Evolutionary conservation across 805 yeast genomes (phyloP), one percentile per base, ranked within the genome.

Genomic region (Danielia oregonensis): DNA sequence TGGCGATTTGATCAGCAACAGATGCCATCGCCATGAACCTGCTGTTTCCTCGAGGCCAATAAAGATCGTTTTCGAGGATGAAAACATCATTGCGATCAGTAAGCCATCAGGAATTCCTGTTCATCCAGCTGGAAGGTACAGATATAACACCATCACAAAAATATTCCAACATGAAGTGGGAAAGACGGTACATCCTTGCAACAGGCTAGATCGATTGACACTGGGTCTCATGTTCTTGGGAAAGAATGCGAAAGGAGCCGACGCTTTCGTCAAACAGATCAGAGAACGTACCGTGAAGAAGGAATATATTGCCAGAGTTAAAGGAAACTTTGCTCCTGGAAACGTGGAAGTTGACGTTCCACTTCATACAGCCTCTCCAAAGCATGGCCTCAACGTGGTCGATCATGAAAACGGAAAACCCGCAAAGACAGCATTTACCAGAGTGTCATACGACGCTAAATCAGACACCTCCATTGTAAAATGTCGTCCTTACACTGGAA

Each of bases 51-150:
- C 82, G 35, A 51, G 66, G 28, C 72, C 74, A 0, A 79, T 87
- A 31, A 70, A 73, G 35, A 76, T 86, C 16, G 83, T 89, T 0
- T 72, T 70, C 52, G 86, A 88, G 50, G 81, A 86, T 54, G 87
- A 82, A 6, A 75, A 83, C 32, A 55, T 87, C 15, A 68, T 93
- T 4, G 94, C 85, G 3, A 81, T 93, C 15, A 95, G 91, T 56
- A 93, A 93, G 46, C 98, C 98, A 0, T 74, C 93, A 4, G 97
- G 98, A 0, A 72, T 93, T 2, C 97, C 98, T 0, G 95, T 86
- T 0, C 98, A 93, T 56, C 97, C 98, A 3, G 83, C 96, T 0
- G 98, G 97, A 0, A 63, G 89, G 43, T 78, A 80, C 68, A 54
- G 93, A 53, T 77, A 78, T 59, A 76, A 81, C 55, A 77, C 95